A percentile compares a stretch with the other conserved stretches of the same genome.
These are phyloP conservation scores for Mycena belliarum DNA, from an alignment of 768 basidiomycete genomes.

Conservation along the genomic window DNA sequence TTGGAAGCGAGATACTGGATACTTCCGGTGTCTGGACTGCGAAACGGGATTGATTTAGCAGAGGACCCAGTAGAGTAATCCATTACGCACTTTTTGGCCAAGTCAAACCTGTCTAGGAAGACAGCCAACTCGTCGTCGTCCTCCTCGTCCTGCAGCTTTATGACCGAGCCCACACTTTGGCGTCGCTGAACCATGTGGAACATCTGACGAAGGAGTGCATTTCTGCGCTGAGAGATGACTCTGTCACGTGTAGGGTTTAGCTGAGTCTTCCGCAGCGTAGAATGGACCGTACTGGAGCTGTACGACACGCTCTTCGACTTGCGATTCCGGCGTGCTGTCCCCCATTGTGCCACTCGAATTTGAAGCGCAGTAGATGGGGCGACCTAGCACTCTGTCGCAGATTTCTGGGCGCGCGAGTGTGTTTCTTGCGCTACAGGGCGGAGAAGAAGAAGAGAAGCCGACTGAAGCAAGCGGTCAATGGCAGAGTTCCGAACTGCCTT, in stretches of 20 bases:
- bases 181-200: slow-evolving; percentile 62
- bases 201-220: slow-evolving; percentile 73
- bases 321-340: slow-evolving; percentile 30
- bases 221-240: slow-evolving; percentile 62
- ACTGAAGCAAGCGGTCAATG: neutral
- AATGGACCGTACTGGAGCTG: slow-evolving; percentile 40
- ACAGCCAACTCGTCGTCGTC: slow-evolving; percentile 44
- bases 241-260: slow-evolving; percentile 35
- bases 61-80: neutral
- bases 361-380: neutral
- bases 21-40: slow-evolving; percentile 43
- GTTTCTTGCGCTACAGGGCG: neutral
- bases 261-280: neutral
- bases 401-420: neutral
- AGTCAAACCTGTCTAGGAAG: slow-evolving; percentile 60
- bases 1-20: slow-evolving; percentile 38
- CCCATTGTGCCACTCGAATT: slow-evolving; percentile 16
- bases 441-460: neutral
- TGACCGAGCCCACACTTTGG: slow-evolving; percentile 43
- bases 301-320: slow-evolving; percentile 47
- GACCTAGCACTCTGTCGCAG: neutral
- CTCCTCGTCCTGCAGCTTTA: slow-evolving; percentile 37
- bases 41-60: slow-evolving; percentile 7
- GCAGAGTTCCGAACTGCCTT: neutral
- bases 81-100: slow-evolving; percentile 33